phyloP scores from a whole-genome alignment of 768 basidiomycete genomes.

The Suillus spraguei region DNA sequence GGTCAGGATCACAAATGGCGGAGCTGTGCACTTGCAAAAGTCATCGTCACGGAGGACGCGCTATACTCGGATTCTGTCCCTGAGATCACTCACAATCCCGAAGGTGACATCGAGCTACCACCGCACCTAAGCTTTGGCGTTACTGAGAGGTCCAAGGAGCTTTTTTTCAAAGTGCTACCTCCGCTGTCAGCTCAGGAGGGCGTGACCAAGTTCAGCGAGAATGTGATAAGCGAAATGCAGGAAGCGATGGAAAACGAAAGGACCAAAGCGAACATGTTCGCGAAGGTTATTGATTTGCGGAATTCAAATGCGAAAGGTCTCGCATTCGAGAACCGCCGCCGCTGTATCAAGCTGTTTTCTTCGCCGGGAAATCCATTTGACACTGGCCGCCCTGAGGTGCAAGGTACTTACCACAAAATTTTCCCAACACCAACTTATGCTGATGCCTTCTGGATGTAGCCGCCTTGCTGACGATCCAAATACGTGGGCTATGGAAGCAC shows the following conservation, averaged over 20 bases:
- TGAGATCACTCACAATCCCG: slow-evolving; percentile 29
- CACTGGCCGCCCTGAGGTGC: slow-evolving; percentile 85
- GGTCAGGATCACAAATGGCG: slow-evolving; percentile 71
- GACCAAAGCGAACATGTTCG: slow-evolving; percentile 56
- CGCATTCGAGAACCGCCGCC: slow-evolving; percentile 80
- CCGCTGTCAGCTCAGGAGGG: slow-evolving; percentile 43
- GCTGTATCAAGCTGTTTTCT: slow-evolving; percentile 83
- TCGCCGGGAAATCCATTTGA: slow-evolving; percentile 65
- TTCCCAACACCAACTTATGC: slow-evolving; percentile 3
- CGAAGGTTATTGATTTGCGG: slow-evolving; percentile 75
- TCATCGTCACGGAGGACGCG: slow-evolving; percentile 59
- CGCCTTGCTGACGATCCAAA: slow-evolving; percentile 83
- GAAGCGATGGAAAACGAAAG: slow-evolving; percentile 38
- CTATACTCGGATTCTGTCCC: slow-evolving; percentile 33
- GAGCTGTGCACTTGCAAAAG: slow-evolving; percentile 62
- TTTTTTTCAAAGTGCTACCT: slow-evolving; percentile 73
- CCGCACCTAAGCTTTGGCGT: slow-evolving; percentile 66
- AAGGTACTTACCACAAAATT: slow-evolving; percentile 62
- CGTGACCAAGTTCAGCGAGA: slow-evolving; percentile 21
- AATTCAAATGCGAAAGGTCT: slow-evolving; percentile 91
- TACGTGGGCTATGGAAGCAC: slow-evolving; percentile 82
- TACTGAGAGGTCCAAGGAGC: slow-evolving; percentile 49
- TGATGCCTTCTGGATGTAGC: slow-evolving; percentile 46
- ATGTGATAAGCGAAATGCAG: slow-evolving; percentile 24
- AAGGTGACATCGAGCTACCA: slow-evolving; percentile 51